These are phyloP conservation scores for Plasmodium malariae DNA, from an alignment of 169 alveolate genomes.

Conservation along the genomic window DNA sequence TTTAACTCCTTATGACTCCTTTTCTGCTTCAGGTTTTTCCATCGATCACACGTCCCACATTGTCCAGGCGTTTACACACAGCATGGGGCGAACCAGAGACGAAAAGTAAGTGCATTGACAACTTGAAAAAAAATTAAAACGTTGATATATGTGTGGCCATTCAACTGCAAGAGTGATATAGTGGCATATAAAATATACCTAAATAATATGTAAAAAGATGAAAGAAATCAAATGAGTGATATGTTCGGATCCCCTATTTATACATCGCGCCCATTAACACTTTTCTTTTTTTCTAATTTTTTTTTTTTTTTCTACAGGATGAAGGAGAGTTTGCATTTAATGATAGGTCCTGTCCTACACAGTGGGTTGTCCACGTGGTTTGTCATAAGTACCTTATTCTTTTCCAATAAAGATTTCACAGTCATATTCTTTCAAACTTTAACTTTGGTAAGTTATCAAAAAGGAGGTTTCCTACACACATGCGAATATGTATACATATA, in stretches of 20 bases:
- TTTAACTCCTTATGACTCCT: background rate
- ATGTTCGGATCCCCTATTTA: too few relatives aligned
- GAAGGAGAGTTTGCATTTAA: conserved; percentile 87
- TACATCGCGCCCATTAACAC: too few relatives aligned
- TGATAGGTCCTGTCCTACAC: conserved; percentile 88
- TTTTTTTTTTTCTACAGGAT: conserved; percentile 65
- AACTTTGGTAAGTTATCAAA: conserved; percentile 88
- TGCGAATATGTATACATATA: too few relatives aligned
- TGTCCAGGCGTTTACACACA: conserved; percentile 88
- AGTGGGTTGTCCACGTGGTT: conserved; percentile 89
- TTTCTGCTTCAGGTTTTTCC: conserved; percentile 79
- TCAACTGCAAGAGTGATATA: too few relatives aligned
- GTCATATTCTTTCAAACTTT: conserved; percentile 87
- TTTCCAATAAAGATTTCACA: conserved; percentile 83
- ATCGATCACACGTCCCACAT: conserved; percentile 89
- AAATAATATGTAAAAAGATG: too few relatives aligned
- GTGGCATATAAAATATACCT: too few relatives aligned
- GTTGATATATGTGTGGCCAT: too few relatives aligned
- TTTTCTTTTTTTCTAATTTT: background rate
- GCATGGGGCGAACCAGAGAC: conserved; percentile 84
- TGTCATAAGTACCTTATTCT: conserved; percentile 85
- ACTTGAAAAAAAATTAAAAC: background rate
- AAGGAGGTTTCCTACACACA: too few relatives aligned
- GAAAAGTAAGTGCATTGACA: conserved; percentile 46
- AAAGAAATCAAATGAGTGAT: too few relatives aligned